Conservation (phyloP, 2,329 filamentous ascomycete genomes). For the Metarhizium guizhouense region DNA sequence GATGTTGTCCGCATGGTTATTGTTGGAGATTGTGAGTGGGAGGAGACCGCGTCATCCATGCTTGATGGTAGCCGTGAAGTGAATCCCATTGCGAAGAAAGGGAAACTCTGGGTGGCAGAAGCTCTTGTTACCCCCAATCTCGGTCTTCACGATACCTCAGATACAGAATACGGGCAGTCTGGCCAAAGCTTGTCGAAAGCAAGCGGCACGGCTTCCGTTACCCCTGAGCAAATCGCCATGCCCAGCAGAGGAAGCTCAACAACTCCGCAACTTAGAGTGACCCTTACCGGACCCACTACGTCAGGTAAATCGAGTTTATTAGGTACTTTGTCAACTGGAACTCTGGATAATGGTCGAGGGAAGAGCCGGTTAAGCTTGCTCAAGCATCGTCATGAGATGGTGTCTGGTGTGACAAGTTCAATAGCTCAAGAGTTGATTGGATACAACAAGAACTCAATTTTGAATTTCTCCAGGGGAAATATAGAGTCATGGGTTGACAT, state of each 20-base stretch:
- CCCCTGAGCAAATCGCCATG: slow-evolving; percentile 10
- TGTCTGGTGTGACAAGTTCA: slow-evolving; percentile 85
- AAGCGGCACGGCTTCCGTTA: background rate
- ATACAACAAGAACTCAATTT: slow-evolving; percentile 53
- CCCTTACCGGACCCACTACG: slow-evolving; percentile 78
- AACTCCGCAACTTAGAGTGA: slow-evolving; percentile 73
- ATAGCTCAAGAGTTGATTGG: slow-evolving; percentile 90
- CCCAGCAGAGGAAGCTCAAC: slow-evolving; percentile 39
- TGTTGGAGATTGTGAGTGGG: slow-evolving; percentile 79
- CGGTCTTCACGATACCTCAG: slow-evolving; percentile 17
- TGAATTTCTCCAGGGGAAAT: slow-evolving; percentile 82
- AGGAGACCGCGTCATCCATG: slow-evolving; percentile 31
- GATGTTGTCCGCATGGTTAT: slow-evolving; percentile 73
- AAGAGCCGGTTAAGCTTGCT: slow-evolving; percentile 82
- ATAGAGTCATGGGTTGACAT: slow-evolving; percentile 93
- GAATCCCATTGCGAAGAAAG: slow-evolving; percentile 20
- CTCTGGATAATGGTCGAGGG: slow-evolving; percentile 83
- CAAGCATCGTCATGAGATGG: slow-evolving; percentile 89
- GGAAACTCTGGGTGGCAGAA: slow-evolving; percentile 78
- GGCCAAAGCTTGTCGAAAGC: background rate
- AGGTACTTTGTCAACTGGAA: slow-evolving; percentile 79
- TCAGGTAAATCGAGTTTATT: slow-evolving; percentile 89
- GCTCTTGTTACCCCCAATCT: slow-evolving; percentile 74
- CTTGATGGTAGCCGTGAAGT: slow-evolving; percentile 16
- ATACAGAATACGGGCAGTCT: slow-evolving; percentile 11